Evolutionary conservation across 805 yeast species (phyloP), one percentile per base, ranked within the genome.

Genomic region (Starmera pachycereana): DNA sequence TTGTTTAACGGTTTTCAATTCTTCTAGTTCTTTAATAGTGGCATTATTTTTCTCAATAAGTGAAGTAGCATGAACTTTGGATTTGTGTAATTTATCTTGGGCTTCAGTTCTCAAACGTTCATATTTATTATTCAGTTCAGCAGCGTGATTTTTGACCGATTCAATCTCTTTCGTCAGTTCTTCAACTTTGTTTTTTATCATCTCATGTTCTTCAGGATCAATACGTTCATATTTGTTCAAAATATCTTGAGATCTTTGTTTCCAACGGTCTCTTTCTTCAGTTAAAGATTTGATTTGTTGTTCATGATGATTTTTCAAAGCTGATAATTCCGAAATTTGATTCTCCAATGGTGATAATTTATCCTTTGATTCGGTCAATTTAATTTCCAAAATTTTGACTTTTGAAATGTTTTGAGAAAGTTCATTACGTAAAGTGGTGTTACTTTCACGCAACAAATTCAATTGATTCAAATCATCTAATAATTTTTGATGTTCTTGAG

Each of bases 401-500:
- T 54, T 59, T 12, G 52, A 47, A 18, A 54, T 42, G 33, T 58
- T 57, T 4, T 51, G 44, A 19, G 57, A 54, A 40, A 67, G 60
- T 39, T 79, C 85, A 40, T 65, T 63, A 38, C 89, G 68, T 46
- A 82, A 63, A 2, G 84, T 72, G 8, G 68, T 61, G 49, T 82
- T 82, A 49, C 86, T 79, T 56, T 82, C 90, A 39, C 83, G 66
- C 40, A 82, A 57, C 22, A 81, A 62, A 48, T 74, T 76, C 55
- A 82, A 56, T 46, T 81, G 81, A 41, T 77, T 71, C 38, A 80
- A 61, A 49, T 78, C 80, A 37, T 68, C 67, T 41, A 69, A 43
- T 16, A 81, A 52, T 34, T 67, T 63, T 6, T 64, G 57, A 40
- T 76, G 78, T 38, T 68, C 68, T 22, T 56, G 44, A 1, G 56